A percentile compares a stretch with the other conserved stretches of the same genome.
phyloP scores from a whole-genome alignment of 257 asterid species.

The Scutellaria baicalensis region DNA sequence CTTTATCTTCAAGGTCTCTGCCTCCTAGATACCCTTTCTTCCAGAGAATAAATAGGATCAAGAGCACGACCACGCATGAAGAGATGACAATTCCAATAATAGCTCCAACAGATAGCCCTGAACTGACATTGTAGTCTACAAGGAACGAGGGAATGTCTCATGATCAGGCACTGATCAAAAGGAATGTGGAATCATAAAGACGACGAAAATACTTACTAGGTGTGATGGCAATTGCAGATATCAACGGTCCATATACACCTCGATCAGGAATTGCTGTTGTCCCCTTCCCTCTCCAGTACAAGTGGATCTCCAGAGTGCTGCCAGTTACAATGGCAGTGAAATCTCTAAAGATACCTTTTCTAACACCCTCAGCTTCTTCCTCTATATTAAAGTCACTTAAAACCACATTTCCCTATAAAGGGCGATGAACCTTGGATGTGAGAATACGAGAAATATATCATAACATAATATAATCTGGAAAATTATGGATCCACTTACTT shows the following conservation, averaged over 20 bases:
- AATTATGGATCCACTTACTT: slow-evolving; percentile 40
- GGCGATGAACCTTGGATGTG: background rate
- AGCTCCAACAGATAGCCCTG: slow-evolving; percentile 65
- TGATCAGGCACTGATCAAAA: slow-evolving; percentile 1
- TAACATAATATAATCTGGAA: background rate
- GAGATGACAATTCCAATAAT: slow-evolving; percentile 58
- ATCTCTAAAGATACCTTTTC: slow-evolving; percentile 43
- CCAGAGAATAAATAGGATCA: slow-evolving; percentile 49
- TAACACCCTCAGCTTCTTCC: slow-evolving; percentile 57
- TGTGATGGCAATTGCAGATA: slow-evolving; percentile 82
- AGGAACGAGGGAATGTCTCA: background rate
- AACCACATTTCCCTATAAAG: slow-evolving; percentile 66
- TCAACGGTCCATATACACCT: slow-evolving; percentile 86
- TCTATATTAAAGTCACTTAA: slow-evolving; percentile 53
- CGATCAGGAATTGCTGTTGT: slow-evolving; percentile 74
- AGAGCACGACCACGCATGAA: slow-evolving; percentile 29
- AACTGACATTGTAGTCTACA: slow-evolving; percentile 51
- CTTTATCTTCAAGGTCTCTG: slow-evolving; percentile 46
- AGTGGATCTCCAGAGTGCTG: slow-evolving; percentile 78
- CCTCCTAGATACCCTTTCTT: slow-evolving; percentile 50
- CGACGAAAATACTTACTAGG: slow-evolving; percentile 47
- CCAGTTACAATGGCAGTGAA: slow-evolving; percentile 46
- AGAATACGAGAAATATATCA: background rate
- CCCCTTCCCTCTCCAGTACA: slow-evolving; percentile 94
- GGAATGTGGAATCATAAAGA: background rate